Percentiles rank a stretch among this genome's conserved stretches.
These are phyloP conservation scores for Melaleuca alternifolia DNA, from an alignment of 345 rosid genomes.

Conservation along the genomic window DNA sequence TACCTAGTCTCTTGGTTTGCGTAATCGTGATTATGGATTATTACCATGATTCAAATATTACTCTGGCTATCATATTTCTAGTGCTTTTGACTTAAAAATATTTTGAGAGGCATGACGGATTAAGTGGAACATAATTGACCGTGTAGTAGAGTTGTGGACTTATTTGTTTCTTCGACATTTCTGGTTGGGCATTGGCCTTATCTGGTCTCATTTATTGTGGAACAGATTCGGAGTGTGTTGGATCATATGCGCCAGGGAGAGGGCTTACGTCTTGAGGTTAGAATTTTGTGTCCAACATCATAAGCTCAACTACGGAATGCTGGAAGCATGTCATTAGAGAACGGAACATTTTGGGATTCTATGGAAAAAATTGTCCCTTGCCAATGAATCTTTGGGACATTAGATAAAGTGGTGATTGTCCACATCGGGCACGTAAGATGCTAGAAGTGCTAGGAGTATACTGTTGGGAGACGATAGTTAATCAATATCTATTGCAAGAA, in stretches of 20 bases:
- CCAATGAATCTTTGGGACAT: background rate
- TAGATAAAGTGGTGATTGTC: background rate
- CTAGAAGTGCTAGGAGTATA: background rate
- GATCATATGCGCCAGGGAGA: conserved; percentile 81
- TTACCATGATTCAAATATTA: background rate
- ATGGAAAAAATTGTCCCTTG: background rate
- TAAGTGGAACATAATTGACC: background rate
- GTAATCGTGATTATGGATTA: background rate
- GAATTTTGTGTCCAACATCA: background rate
- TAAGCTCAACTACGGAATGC: background rate
- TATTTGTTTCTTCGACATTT: background rate
- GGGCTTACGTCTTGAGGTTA: conserved; percentile 70
- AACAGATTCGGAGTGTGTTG: conserved; percentile 65
- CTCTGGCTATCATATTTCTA: background rate
- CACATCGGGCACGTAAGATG: background rate
- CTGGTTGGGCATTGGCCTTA: conserved; percentile 7
- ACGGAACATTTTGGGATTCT: background rate
- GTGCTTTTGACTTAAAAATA: background rate
- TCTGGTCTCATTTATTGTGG: conserved; percentile 1
- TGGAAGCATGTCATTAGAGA: background rate
- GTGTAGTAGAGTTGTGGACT: background rate
- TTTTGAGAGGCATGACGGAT: background rate
- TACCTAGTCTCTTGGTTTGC: background rate
- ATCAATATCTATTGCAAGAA: background rate
- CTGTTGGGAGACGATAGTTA: background rate